These are phyloP conservation scores for Laetiporus sulphureus DNA, from an alignment of 1,284 basidiomycete genomes.

Conservation along the genomic window DNA sequence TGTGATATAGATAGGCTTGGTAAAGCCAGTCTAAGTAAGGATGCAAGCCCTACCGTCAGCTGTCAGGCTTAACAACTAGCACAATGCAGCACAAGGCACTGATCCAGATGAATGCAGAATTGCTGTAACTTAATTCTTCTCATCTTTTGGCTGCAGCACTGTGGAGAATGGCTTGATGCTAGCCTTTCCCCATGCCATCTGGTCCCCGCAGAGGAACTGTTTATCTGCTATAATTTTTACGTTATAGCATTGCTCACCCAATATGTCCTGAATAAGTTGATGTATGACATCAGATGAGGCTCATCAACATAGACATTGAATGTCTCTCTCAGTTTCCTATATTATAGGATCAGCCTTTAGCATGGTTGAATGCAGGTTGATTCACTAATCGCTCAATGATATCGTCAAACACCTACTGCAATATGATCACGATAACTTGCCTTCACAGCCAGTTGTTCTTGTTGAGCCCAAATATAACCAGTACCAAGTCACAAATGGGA, in stretches of 20 bases:
- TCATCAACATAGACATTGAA: constrained; percentile 61
- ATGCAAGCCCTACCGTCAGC: no score
- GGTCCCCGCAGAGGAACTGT: constrained; percentile 39
- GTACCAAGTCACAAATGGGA: constrained; percentile 89
- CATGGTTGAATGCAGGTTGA: no score
- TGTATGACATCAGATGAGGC: constrained; percentile 56
- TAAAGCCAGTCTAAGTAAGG: constrained; percentile 32
- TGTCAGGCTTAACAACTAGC: background rate
- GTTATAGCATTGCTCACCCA: constrained; percentile 26
- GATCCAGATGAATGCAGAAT: constrained; percentile 61
- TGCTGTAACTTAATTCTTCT: constrained; percentile 37
- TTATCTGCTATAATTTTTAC: constrained; percentile 31
- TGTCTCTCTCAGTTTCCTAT: constrained; percentile 82
- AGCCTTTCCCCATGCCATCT: constrained; percentile 12
- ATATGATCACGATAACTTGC: constrained; percentile 94
- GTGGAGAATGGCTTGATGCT: constrained; percentile 5
- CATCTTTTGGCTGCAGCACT: constrained; percentile 36
- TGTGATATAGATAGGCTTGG: constrained; percentile 38
- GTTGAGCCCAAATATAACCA: constrained; percentile 92
- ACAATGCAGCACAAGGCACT: constrained; percentile 28
- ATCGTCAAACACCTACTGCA: constrained; percentile 92
- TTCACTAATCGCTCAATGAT: constrained; percentile 83
- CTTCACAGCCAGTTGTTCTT: constrained; percentile 94
- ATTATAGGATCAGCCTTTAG: background rate
- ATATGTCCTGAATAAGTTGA: constrained; percentile 44